Conservation (phyloP, 2,329 filamentous ascomycete genomes). For the Fusarium tricinctum region DNA sequence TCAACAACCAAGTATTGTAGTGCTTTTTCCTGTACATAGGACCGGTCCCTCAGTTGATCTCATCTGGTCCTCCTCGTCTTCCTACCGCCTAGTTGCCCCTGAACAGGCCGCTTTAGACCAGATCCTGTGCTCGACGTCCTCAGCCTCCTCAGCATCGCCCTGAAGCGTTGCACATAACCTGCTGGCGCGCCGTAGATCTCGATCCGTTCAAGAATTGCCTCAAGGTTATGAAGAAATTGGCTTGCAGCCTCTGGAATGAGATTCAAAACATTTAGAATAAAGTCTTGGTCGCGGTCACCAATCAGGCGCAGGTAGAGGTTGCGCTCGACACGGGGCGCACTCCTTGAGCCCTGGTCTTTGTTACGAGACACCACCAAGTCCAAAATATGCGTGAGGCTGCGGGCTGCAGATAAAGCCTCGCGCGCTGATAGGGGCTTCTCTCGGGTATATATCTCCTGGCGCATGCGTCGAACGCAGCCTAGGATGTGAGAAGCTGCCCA, state of each 20-base stretch:
- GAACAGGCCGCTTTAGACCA: conserved; percentile 53
- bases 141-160: conserved; percentile 52
- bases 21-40: conserved; percentile 1
- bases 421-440: conserved; percentile 54
- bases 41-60: conserved; percentile 15
- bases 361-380: conserved; percentile 59
- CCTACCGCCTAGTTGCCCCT: conserved; percentile 46
- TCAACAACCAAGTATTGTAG: conserved; percentile 13
- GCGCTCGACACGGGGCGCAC: conserved; percentile 51
- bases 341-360: conserved; percentile 53
- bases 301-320: conserved; percentile 66
- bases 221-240: conserved; percentile 59
- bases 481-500: conserved; percentile 66
- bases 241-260: conserved; percentile 61
- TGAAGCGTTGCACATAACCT: conserved; percentile 56
- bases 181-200: conserved; percentile 53
- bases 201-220: conserved; percentile 53
- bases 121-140: conserved; percentile 48
- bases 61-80: conserved; percentile 55
- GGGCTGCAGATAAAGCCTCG: conserved; percentile 62
- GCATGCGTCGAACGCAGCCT: conserved; percentile 60
- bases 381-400: conserved; percentile 64
- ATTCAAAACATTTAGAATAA: conserved; percentile 61
- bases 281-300: conserved; percentile 60
- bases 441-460: conserved; percentile 57